Conservation (phyloP, 495 filamentous ascomycete species). For the Podospora didyma region DNA sequence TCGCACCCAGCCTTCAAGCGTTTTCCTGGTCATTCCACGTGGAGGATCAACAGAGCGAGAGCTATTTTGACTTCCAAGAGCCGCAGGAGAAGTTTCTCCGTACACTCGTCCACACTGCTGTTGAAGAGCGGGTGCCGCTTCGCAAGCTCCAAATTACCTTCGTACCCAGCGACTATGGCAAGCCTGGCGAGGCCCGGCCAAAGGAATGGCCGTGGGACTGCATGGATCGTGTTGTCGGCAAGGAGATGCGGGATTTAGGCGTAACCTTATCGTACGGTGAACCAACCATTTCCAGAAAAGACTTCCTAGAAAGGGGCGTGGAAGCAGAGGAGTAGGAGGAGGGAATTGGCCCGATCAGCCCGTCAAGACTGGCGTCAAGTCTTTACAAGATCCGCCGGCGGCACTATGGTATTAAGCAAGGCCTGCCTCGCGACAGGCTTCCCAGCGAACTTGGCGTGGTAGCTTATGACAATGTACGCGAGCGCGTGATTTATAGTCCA, state of each 20-base stretch:
- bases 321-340: background rate
- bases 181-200: background rate
- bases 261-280: background rate
- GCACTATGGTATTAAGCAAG: background rate
- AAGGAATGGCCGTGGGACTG: constrained; percentile 2
- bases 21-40: background rate
- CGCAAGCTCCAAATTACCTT: background rate
- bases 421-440: background rate
- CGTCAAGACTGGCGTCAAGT: background rate
- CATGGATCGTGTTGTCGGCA: background rate
- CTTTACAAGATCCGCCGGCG: background rate
- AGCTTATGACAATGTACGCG: background rate
- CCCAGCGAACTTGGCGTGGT: background rate
- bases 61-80: background rate
- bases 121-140: background rate
- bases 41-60: background rate
- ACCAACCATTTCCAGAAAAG: background rate
- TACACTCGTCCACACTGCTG: background rate
- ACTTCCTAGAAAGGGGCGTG: background rate
- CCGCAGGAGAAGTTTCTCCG: background rate
- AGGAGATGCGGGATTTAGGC: background rate
- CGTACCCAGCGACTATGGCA: background rate
- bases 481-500: background rate
- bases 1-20: background rate
- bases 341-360: background rate